Base-by-base conservation (phyloP, 2,329 filamentous ascomycete genomes). In the Hypoxylon sp. region DNA sequence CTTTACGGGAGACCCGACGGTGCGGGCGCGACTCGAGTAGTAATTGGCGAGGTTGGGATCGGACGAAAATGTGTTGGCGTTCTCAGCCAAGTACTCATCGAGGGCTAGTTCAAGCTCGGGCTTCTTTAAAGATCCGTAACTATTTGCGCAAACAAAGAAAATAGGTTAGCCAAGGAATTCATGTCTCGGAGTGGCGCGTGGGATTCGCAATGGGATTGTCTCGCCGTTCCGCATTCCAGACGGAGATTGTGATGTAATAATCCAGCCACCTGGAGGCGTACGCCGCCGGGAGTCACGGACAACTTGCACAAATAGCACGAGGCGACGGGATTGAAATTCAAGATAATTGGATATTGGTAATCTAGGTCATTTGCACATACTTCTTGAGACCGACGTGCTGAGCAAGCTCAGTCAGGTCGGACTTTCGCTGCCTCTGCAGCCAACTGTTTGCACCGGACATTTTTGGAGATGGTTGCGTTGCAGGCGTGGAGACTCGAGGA, bases 381-480 rank as follows among this genome's bases (percentile, higher is more conserved):
- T 92, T 87, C 77, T 88, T 85, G 60, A 95, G 83, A 64, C 91
- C 91, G 68, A 92, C 86, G 50, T 85, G 82, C 72, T 92, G 87
- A 65, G 93, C 93, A 68, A 97, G 85, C 69, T 92, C 90, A 74
- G 89, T 80, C 62, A 97, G 87, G 71, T 95, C 93, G 74, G 85
- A 86, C 86, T 97, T 97, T 83, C 92, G 91, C 86, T 96, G 92
- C 79, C 87, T 86, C 80, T 90, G 87, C 78, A 97, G 86, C 89
- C 92, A 97, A 74, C 89, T 88, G 77, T 91, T 89, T 73, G 81
- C 82, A 74, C 82, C 82, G 68, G 89, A 89, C 90, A 92, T 92
- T 74, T 78, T 86, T 70, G 70, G 60, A 63, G 46, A 52, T 17
- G 63, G 51, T 19, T 43, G 38, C 51, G 28, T 58, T 51, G 60